Base-by-base conservation (phyloP, 306 rosid genomes). In the Myrica gale region DNA sequence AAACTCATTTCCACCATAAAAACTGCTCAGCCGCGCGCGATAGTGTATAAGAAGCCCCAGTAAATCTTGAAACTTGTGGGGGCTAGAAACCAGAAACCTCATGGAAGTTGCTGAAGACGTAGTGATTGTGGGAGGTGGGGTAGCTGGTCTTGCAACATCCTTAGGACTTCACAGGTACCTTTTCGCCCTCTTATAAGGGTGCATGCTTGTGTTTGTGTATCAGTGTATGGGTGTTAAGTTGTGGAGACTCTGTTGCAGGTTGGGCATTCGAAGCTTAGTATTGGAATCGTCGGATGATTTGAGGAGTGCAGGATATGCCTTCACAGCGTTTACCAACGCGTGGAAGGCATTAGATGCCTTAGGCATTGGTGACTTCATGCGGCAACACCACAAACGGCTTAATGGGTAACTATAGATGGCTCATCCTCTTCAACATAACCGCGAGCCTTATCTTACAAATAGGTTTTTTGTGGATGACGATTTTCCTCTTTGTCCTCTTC, bases 91-190 rank as follows among this genome's bases (percentile, higher is more conserved):
- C 50, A 46, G 4, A 60, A 60, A 16, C 2, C 53, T 7, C 69
- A 84, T 82, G 88, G 85, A 65, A 78, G 79, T 44, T 46, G 83
- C 19, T n/a, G 71, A 81, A 77, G 89, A 88, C 19, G 52, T 93
- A 72, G 90, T 91, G 80, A 91, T 93, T 68, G 97, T 93, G 21
- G 97, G 98, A 79, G 98, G 84, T 76, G 98, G 96, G 66, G 85
- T 93, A 53, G 85, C 90, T 58, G 97, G 97, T 21, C 96, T 93
- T 7, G 21, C 98, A 3, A 85, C 96, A 0, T 79, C 96, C 15
- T 73, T 91, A 5, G 98, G 88, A 79, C 91, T 90, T 75, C 85
- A 88, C 73, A 82, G 86, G 87, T 80, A 32, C 46, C 13, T 12
- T 39, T 6, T 61, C 7, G 20, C 51, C 58, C 13, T 62, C 23